These are phyloP conservation scores for Pyropia yezoensis DNA, from an alignment of 23 red algal genomes.

Conservation along the genomic window DNA sequence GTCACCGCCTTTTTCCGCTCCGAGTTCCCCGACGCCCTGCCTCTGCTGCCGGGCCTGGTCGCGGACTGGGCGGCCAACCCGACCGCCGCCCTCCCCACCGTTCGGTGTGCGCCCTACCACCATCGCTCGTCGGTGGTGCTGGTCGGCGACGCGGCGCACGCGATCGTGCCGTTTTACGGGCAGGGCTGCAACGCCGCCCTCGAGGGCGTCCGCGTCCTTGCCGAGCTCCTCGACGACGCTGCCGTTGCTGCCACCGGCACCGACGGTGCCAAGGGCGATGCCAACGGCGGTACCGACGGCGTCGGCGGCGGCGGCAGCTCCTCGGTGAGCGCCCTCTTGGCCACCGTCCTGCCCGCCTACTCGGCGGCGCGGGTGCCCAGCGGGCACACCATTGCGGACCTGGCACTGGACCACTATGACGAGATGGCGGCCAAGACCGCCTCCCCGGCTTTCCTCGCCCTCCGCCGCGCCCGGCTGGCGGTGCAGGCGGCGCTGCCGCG, in stretches of 20 bases:
- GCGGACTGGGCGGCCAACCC: constrained; percentile 57
- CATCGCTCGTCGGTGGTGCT: constrained; percentile 48
- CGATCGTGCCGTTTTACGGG: constrained; percentile 98
- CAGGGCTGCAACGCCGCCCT: constrained; percentile 97
- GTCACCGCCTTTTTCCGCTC: constrained; percentile 56
- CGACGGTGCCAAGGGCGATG: neutral
- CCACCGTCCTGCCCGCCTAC: constrained; percentile 31
- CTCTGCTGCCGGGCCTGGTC: constrained; percentile 53
- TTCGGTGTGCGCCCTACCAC: constrained; percentile 80
- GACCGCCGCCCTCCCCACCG: constrained; percentile 53
- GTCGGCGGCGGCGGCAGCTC: too few relatives aligned
- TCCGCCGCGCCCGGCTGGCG: constrained; percentile 38
- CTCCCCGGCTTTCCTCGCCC: constrained; percentile 26
- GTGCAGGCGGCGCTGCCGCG: constrained; percentile 48
- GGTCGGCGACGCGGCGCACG: constrained; percentile 96
- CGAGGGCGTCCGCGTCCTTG: constrained; percentile 71
- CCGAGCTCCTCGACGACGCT: constrained; percentile 26
- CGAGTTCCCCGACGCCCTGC: constrained; percentile 71
- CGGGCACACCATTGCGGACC: constrained; percentile 79
- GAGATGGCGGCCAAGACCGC: constrained; percentile 90
- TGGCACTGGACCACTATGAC: constrained; percentile 82
- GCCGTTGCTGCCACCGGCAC: too few relatives aligned
- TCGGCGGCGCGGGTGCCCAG: constrained; percentile 34
- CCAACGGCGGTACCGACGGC: neutral
- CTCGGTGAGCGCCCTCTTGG: constrained; percentile 10